phyloP scores from a whole-genome alignment of 257 asterid species.

The Schizonepeta tenuifolia region DNA sequence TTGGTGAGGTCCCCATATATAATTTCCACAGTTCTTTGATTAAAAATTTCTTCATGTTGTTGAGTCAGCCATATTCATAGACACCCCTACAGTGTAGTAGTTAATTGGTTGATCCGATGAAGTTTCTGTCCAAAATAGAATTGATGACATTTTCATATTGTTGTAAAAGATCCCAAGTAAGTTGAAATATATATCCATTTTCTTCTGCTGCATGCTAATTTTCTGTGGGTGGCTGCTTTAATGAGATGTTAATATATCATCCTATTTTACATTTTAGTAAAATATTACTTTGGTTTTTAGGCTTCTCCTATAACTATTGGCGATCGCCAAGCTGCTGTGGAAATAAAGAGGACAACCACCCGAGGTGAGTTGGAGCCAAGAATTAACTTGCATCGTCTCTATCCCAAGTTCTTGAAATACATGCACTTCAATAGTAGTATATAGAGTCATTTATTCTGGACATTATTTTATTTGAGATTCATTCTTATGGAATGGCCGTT shows the following conservation, averaged over 20 bases:
- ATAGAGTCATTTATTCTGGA: background rate
- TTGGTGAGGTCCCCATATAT: background rate
- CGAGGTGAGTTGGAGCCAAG: slow-evolving; percentile 54
- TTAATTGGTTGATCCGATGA: background rate
- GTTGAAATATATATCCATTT: background rate
- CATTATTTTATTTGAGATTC: slow-evolving; percentile 8
- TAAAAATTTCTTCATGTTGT: background rate
- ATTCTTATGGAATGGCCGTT: slow-evolving; percentile 7
- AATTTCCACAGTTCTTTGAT: slow-evolving; percentile 4
- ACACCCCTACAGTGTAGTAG: background rate
- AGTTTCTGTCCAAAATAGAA: background rate
- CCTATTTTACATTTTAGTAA: background rate
- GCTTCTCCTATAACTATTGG: slow-evolving; percentile 76
- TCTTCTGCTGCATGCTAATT: background rate
- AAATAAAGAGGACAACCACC: slow-evolving; percentile 80
- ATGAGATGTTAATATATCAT: background rate
- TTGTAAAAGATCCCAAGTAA: background rate
- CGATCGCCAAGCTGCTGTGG: slow-evolving; percentile 64
- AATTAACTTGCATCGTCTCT: background rate
- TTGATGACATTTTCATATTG: background rate
- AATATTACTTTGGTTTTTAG: slow-evolving; percentile 39
- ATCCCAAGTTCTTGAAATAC: background rate
- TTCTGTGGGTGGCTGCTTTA: background rate
- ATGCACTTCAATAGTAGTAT: background rate
- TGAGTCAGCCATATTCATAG: background rate